Evolutionary conservation across 352 stramenopile genomes (phyloP).

Genomic region (Globisporangium recalcitrans): DNA sequence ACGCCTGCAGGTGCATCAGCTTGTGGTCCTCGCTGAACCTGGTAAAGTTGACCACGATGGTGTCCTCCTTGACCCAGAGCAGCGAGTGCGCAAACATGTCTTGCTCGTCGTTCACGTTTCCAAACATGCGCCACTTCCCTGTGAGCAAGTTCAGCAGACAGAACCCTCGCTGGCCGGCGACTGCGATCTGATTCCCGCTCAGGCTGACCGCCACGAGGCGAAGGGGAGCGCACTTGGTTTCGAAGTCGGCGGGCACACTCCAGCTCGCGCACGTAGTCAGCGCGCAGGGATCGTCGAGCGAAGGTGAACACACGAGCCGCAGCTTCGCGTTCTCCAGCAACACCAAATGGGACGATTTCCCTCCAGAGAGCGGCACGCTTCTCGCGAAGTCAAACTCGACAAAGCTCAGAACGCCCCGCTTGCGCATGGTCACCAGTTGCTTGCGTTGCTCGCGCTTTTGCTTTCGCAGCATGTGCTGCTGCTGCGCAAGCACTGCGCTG

Average conservation of each 20-base stretch:
- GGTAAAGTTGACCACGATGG: conserved; percentile 58
- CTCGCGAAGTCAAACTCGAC: conserved; percentile 65
- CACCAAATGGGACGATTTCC: conserved; percentile 35
- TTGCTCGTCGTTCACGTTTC: conserved; percentile 81
- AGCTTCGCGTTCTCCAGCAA: conserved; percentile 53
- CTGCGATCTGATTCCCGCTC: conserved; percentile 54
- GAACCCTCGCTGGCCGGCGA: conserved; percentile 70
- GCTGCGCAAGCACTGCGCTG: conserved; percentile 21
- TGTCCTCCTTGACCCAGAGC: conserved; percentile 61
- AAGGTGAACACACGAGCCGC: conserved; percentile 39
- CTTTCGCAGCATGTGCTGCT: conserved; percentile 20
- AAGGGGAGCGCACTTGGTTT: conserved; percentile 55
- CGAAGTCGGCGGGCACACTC: conserved; percentile 53
- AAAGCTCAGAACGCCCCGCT: conserved; percentile 30
- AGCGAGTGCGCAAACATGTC: conserved; percentile 64
- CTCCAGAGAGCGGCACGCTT: conserved; percentile 37
- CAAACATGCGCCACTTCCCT: conserved; percentile 80
- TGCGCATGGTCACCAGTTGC: conserved; percentile 29
- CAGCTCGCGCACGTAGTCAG: conserved; percentile 57
- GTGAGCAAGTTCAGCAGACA: conserved; percentile 62
- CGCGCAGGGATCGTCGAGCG: conserved; percentile 58
- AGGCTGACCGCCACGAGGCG: conserved; percentile 50
- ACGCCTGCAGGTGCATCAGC: conserved; percentile 56
- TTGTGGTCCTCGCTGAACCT: conserved; percentile 50
- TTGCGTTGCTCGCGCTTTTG: conserved; percentile 19